Conservation (phyloP, 208 protist species). For the Leishmania amazonensis region DNA sequence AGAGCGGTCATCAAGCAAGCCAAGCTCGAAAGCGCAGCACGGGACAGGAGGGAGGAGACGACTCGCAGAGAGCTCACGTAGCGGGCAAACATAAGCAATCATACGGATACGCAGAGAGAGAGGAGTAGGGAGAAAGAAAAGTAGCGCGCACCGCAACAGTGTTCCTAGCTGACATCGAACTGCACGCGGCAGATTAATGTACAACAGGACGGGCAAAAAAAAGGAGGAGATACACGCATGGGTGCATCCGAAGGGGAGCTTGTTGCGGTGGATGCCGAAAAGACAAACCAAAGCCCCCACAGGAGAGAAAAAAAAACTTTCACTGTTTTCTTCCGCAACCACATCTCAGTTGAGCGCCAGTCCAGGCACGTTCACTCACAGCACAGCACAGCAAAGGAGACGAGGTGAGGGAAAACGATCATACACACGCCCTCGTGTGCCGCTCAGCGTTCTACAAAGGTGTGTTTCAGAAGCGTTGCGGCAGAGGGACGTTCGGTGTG, state of each 20-base stretch:
- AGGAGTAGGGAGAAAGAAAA: not conserved
- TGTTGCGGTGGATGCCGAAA: not conserved
- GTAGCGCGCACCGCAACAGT: not conserved
- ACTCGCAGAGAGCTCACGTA: not conserved
- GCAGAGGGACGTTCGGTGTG: constrained; percentile 40
- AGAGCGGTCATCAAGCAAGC: not conserved
- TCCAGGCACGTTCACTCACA: not conserved
- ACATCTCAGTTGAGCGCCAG: not conserved
- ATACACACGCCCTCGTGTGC: not conserved
- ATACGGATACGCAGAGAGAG: not conserved
- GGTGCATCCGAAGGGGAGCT: not conserved
- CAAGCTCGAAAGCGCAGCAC: not conserved
- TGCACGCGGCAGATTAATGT: not conserved
- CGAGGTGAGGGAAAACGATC: not conserved
- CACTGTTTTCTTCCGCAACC: not conserved
- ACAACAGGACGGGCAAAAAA: not conserved
- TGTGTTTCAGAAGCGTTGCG: constrained; percentile 45
- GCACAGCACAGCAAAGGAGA: constrained; percentile 14
- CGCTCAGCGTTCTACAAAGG: constrained; percentile 35
- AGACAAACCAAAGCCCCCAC: not conserved
- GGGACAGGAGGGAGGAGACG: not conserved
- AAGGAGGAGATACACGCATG: not conserved
- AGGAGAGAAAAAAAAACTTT: not conserved
- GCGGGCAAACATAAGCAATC: not conserved
- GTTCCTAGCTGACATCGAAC: not conserved